These are phyloP conservation scores for Tulasnella sp. DNA, from an alignment of 768 basidiomycete genomes.

Conservation along the genomic window DNA sequence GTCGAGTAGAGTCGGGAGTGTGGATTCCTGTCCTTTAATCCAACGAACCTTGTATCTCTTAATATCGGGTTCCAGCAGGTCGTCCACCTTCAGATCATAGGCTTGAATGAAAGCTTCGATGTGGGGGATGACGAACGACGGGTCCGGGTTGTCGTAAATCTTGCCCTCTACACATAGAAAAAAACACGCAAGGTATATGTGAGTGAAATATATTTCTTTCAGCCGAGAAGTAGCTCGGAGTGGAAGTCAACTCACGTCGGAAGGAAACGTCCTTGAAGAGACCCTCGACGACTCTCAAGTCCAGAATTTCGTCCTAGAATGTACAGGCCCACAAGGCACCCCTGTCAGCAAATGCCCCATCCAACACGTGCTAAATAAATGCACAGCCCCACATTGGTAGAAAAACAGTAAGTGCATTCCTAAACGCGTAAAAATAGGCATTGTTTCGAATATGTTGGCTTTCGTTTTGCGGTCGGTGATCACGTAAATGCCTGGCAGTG, in stretches of 20 bases:
- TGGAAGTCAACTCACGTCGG: slow-evolving; percentile 31
- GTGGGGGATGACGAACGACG: slow-evolving; percentile 19
- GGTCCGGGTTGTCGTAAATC: slow-evolving; percentile 21
- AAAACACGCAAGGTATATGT: no score
- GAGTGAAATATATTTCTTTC: no score
- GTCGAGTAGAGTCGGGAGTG: slow-evolving; percentile 52
- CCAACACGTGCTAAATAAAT: background rate
- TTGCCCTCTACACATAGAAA: slow-evolving; percentile 13
- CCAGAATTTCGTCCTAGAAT: slow-evolving; percentile 32
- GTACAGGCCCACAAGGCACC: background rate
- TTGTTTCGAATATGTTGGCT: slow-evolving; percentile 54
- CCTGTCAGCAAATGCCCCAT: no score
- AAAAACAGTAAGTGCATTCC: slow-evolving; percentile 72
- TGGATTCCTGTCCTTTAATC: slow-evolving; percentile 67
- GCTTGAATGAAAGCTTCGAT: slow-evolving; percentile 40
- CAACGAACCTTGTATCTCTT: slow-evolving; percentile 42
- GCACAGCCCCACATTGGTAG: slow-evolving; percentile 32
- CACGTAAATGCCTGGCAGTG: slow-evolving; percentile 28
- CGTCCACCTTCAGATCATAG: slow-evolving; percentile 47
- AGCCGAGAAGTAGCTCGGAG: no score
- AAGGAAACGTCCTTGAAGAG: slow-evolving; percentile 50
- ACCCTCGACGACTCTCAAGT: slow-evolving; percentile 41
- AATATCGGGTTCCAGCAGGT: slow-evolving; percentile 60
- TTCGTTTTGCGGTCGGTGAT: slow-evolving; percentile 30
- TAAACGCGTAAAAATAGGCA: slow-evolving; percentile 62